Evolutionary conservation across 2,329 filamentous ascomycete genomes (phyloP), one percentile per base, ranked within the genome.

Genomic region (Clonostachys rosea): DNA sequence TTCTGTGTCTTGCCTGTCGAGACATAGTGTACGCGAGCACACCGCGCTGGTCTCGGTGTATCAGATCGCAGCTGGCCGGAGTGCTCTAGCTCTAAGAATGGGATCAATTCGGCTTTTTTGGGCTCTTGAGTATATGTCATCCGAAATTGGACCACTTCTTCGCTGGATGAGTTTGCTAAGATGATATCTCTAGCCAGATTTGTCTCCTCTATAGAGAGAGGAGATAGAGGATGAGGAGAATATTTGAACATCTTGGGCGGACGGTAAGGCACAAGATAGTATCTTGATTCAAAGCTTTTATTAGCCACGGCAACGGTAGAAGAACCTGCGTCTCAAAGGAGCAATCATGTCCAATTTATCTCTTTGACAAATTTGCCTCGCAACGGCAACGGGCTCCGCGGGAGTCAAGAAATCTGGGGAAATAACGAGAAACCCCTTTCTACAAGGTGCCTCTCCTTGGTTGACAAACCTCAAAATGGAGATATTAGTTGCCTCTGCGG

Each of bases 91-190:
- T 75, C 70, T 0, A 81, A 60, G 42, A 71, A 81, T 0, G 49
- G 52, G 1, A 73, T 50, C 53, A 80, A 66, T 11, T 71, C 64
- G 5, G 57, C 53, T 56, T 81, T 82, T 0, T 65, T 62, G 0
- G 77, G 77, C 52, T 81, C 76, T 11, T 61, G 60, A 4, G 81
- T 62, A 2, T 71, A 76, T 45, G 78, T 73, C 34, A 72, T 68
- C 10, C 76, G 68, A 53, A 81, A 82, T 47, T 70, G 64, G 6
- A 68, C 50, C 1, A 59, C 46, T 43, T 43, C 51, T 1, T 60
- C 49, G 4, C 56, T 59, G 3, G 60, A 53, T 30, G 66, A 57
- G 8, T 58, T 48, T 4, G 47, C 46, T 13, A 62, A 51, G 5
- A 71, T 62, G 3, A 61, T 50, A 37, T 63, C 56, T 3, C 66